phyloP scores from a whole-genome alignment of 2,329 filamentous ascomycete genomes.

The Stagonosporopsis cucurbitacearum region DNA sequence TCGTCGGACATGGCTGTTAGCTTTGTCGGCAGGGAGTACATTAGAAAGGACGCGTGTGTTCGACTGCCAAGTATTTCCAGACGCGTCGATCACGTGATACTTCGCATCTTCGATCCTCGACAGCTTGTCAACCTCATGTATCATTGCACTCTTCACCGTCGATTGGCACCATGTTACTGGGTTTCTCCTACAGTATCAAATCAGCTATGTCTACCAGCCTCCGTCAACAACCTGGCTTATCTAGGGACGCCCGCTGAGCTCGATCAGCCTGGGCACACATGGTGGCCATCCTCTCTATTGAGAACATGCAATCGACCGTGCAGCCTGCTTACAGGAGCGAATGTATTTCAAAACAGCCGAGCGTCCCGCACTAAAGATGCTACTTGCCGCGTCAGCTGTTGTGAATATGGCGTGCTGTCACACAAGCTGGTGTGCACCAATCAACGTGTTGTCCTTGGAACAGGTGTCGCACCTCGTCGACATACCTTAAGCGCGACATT shows the following conservation, averaged over 20 bases:
- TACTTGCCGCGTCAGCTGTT: conserved; percentile 3
- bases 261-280: not conserved
- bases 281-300: not conserved
- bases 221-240: no score
- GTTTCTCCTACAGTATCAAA: no score
- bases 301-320: no score
- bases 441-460: conserved; percentile 5
- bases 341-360: not conserved
- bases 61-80: not conserved
- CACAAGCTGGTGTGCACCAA: conserved; percentile 6
- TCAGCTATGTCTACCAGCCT: no score
- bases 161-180: no score
- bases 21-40: not conserved
- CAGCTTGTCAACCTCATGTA: no score
- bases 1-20: conserved; percentile 27
- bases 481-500: conserved; percentile 10
- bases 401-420: conserved; percentile 15
- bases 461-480: conserved; percentile 8
- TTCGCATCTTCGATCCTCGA: not conserved
- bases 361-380: not conserved
- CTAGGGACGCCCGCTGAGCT: not conserved
- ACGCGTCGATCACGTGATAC: conserved; percentile 2
- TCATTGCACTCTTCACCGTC: no score
- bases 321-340: not conserved
- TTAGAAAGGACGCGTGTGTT: not conserved